phyloP scores from a whole-genome alignment of 441 rosid genomes.

The Iberis amara region DNA sequence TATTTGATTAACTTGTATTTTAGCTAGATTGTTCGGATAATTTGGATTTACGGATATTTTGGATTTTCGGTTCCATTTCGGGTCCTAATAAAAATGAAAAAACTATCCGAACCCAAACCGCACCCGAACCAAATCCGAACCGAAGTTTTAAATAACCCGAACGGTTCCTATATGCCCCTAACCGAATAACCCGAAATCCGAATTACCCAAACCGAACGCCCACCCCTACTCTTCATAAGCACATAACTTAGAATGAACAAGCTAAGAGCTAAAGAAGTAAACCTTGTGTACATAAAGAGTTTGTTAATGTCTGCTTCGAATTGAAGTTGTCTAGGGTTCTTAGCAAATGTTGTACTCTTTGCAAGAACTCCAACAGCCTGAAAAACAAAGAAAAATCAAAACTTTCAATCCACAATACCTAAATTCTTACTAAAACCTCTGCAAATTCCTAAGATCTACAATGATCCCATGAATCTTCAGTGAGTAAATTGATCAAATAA shows the following conservation, averaged over 20 bases:
- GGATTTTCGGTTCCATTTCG: no score
- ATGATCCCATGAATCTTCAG: neutral
- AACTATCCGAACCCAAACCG: no score
- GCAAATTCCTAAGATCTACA: neutral
- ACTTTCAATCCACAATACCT: slow-evolving; percentile 2
- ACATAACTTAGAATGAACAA: neutral
- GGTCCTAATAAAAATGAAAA: no score
- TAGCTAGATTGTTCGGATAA: no score
- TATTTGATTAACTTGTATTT: no score
- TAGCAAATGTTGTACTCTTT: slow-evolving; percentile 62
- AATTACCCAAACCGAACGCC: no score
- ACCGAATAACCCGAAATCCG: no score
- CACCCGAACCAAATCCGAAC: no score
- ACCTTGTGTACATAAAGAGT: slow-evolving; percentile 83
- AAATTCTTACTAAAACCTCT: slow-evolving; percentile 15
- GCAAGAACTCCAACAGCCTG: slow-evolving; percentile 75
- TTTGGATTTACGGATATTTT: no score
- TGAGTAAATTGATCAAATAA: neutral
- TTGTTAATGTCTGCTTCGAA: slow-evolving; percentile 77
- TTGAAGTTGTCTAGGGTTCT: slow-evolving; percentile 73
- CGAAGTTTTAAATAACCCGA: no score
- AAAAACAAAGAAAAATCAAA: slow-evolving; percentile 13
- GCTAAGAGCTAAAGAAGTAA: neutral
- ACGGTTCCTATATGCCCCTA: no score
- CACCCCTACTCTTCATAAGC: neutral